Conservation (phyloP, 192 early-diverging fungal genomes). For the Phycomyces blakesleeanus region DNA sequence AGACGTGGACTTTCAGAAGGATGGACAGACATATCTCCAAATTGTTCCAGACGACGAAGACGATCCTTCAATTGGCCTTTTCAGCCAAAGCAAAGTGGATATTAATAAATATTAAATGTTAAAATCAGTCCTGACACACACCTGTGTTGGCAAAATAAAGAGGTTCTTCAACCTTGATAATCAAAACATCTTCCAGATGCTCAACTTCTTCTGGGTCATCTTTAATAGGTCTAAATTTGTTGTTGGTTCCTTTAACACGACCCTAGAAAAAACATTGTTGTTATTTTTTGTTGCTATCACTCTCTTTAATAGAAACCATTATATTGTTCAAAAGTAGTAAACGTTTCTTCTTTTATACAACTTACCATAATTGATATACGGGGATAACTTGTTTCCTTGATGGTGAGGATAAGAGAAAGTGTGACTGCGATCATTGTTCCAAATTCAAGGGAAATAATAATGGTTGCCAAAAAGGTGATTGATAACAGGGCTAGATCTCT, state of each 20-base stretch:
- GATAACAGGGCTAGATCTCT: constrained; percentile 78
- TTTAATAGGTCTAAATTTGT: constrained; percentile 72
- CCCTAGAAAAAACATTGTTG: constrained; percentile 33
- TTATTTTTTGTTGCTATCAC: not conserved
- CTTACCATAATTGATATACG: constrained; percentile 72
- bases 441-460: constrained; percentile 85
- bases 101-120: too few species aligned
- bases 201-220: constrained; percentile 61
- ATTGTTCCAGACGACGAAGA: constrained; percentile 86
- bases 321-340: too few species aligned
- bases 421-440: constrained; percentile 91
- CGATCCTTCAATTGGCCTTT: constrained; percentile 95
- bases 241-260: constrained; percentile 46
- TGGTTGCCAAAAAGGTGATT: constrained; percentile 88
- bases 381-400: constrained; percentile 87
- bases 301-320: not conserved
- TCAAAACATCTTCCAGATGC: constrained; percentile 78
- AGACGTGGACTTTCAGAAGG: constrained; percentile 88
- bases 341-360: not conserved
- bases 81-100: too few species aligned
- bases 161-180: constrained; percentile 89
- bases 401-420: constrained; percentile 83
- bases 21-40: constrained; percentile 92
- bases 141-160: constrained; percentile 94
- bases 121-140: too few species aligned